Base-by-base conservation (phyloP, 2,329 filamentous ascomycete genomes). In the Orbilia blumenaviensis region DNA sequence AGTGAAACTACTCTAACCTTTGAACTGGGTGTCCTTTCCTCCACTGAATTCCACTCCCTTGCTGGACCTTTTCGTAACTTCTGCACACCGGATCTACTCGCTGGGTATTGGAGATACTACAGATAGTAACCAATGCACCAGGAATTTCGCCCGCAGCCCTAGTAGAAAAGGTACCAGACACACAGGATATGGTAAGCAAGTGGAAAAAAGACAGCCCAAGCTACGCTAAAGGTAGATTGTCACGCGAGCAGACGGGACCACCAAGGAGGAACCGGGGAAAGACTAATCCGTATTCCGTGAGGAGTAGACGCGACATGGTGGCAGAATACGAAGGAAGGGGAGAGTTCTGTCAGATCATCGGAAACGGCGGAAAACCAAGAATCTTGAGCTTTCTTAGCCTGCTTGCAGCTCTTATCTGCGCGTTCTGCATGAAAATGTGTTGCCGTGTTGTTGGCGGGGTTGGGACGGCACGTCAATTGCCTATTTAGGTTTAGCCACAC, bases 161-260 rank as follows among this genome's bases (percentile, higher is more conserved):
- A 36, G 46, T 58, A 41, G 56, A 50, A 63, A 75, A 69, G 64
- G 64, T 76, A 64, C 64, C 56, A 25, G 34, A 60, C 32, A 63
- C 48, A 56, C 27, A 25, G 27, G 27, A 56, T 32, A 60, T 41
- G 38, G 50, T 58, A 44, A 64, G 67, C 29, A 54, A 50, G 61
- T 25, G 46, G 34, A 18, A 23, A 54, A 48, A 21, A 23, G 63
- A 44, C 10, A 56, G 14, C 52, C 61, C 48, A 52, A 25, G 18
- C 42, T 60, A 64, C 58, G 58, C 38, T 61, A 68, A 48, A 46
- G 58, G 69, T 32, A 76, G 36, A 76, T 60, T 61, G 64, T 76
- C 72, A 76, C 72, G 42, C 72, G 72, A 76, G 64, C 72, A 69
- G 50, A 46, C 27, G 52, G 62, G 23, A 42, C 72, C 72, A 68